A percentile compares a stretch with the other conserved stretches of the same genome.
phyloP scores from a whole-genome alignment of 192 early-diverging fungal species.

The Coemansia sp. region DNA sequence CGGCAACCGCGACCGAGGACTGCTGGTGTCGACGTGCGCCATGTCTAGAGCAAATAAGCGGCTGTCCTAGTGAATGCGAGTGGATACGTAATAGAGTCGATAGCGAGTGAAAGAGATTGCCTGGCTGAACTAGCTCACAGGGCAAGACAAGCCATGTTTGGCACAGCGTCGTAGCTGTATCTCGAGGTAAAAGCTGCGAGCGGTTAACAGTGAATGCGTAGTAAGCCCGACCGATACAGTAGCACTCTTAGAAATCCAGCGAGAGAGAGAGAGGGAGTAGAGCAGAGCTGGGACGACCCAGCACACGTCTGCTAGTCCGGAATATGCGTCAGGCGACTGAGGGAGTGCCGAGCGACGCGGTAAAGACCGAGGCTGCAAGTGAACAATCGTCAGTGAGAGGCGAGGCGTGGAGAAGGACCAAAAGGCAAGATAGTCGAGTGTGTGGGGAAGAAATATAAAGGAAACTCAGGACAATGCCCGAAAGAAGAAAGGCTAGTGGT shows the following conservation, averaged over 20 bases:
- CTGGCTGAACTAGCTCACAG: not conserved
- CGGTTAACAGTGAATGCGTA: not conserved
- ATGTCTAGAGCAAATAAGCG: conserved; percentile 6
- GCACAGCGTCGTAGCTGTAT: not conserved
- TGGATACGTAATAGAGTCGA: conserved; percentile 3
- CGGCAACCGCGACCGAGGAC: conserved; percentile 24
- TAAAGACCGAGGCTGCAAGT: not conserved
- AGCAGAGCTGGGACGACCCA: not conserved
- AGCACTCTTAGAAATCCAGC: not conserved
- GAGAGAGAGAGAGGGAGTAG: not conserved
- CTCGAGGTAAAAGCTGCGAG: not conserved
- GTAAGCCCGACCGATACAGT: not conserved
- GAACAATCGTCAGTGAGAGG: conserved; percentile 3
- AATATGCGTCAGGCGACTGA: not conserved
- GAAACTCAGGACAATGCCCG: not conserved
- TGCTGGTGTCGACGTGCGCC: conserved; percentile 37
- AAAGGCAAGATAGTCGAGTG: not conserved
- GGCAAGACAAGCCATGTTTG: not conserved
- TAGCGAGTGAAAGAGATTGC: not conserved
- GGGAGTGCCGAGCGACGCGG: not conserved
- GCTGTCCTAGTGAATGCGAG: not conserved
- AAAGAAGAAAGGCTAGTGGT: not conserved
- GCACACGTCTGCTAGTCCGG: not conserved
- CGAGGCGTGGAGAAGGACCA: not conserved
- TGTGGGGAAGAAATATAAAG: not conserved